phyloP scores from a whole-genome alignment of 108 stramenopile species.

The Skeletonema costatum region DNA sequence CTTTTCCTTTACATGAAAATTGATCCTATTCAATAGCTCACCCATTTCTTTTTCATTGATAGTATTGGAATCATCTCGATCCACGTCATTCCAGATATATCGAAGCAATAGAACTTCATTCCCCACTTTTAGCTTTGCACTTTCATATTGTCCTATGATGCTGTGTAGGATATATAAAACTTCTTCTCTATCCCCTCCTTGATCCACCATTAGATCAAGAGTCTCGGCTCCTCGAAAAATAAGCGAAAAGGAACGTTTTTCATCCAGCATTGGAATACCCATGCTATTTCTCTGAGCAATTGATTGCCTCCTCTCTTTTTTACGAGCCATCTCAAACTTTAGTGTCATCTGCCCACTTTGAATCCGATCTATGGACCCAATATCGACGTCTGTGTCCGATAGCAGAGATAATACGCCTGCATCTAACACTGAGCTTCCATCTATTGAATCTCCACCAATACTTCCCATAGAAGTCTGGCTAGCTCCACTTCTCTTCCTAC shows the following conservation, averaged over 20 bases:
- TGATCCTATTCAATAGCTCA: conserved; percentile 49
- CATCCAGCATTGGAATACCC: conserved; percentile 53
- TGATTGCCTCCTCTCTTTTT: conserved; percentile 45
- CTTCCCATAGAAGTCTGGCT: conserved; percentile 18
- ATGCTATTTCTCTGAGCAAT: conserved; percentile 19
- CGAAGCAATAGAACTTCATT: conserved; percentile 66
- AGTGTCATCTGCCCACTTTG: conserved; percentile 77
- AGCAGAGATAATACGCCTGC: conserved; percentile 8
- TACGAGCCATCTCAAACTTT: conserved; percentile 58
- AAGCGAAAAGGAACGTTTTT: conserved; percentile 70
- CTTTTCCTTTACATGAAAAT: conserved; percentile 44
- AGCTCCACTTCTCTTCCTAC: conserved; percentile 13
- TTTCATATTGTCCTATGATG: conserved; percentile 60
- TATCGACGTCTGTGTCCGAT: conserved; percentile 51
- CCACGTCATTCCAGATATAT: conserved; percentile 42
- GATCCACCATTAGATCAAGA: conserved; percentile 73
- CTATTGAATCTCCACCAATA: conserved; percentile 19
- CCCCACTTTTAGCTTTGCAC: conserved; percentile 65
- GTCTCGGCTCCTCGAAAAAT: conserved; percentile 82
- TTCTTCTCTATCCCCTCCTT: conserved; percentile 58
- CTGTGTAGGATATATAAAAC: conserved; percentile 67
- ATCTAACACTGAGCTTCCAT: conserved; percentile 10
- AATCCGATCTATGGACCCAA: conserved; percentile 82
- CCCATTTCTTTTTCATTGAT: conserved; percentile 60
- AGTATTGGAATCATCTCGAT: conserved; percentile 62